phyloP scores from a whole-genome alignment of 176 grass and related monocot species.

The Luzula sylvatica region DNA sequence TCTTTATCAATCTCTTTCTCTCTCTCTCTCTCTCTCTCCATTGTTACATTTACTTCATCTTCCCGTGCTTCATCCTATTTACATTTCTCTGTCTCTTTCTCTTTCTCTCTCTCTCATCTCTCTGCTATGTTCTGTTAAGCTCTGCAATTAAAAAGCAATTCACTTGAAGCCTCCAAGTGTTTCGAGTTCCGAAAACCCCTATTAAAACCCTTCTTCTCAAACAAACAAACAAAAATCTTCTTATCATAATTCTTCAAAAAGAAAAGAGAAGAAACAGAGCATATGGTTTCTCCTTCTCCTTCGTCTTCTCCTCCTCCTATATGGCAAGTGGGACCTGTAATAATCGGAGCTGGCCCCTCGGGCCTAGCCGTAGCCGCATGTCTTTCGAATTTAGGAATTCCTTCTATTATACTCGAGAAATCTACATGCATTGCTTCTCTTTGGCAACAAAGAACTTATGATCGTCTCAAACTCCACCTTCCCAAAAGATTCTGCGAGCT shows the following conservation, averaged over 20 bases:
- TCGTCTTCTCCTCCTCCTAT: slow-evolving; percentile 5
- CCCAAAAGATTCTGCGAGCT: slow-evolving; percentile 94
- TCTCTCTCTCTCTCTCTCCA: slow-evolving; percentile 7
- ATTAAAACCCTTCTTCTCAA: slow-evolving; percentile 37
- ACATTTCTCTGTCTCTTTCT: not conserved
- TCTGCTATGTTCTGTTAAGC: slow-evolving; percentile 6
- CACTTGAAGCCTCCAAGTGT: slow-evolving; percentile 12
- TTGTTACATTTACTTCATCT: not conserved
- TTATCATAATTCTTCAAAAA: slow-evolving; percentile 19
- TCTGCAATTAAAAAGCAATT: not conserved
- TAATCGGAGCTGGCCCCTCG: slow-evolving; percentile 83
- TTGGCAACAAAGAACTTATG: slow-evolving; percentile 84
- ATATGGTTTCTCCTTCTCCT: slow-evolving; percentile 13
- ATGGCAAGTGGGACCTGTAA: slow-evolving; percentile 53
- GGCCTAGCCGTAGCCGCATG: slow-evolving; percentile 71
- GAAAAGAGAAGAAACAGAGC: not conserved
- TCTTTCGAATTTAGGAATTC: slow-evolving; percentile 56
- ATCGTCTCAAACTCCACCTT: slow-evolving; percentile 87
- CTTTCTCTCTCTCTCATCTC: not conserved
- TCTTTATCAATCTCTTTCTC: not conserved
- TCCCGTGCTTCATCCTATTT: not conserved
- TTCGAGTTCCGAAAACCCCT: slow-evolving; percentile 29
- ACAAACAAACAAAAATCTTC: not conserved
- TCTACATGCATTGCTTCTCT: slow-evolving; percentile 68
- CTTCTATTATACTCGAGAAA: slow-evolving; percentile 66